These are phyloP conservation scores for Brettanomyces anomalus DNA, from an alignment of 805 yeast genomes.

Conservation along the genomic window DNA sequence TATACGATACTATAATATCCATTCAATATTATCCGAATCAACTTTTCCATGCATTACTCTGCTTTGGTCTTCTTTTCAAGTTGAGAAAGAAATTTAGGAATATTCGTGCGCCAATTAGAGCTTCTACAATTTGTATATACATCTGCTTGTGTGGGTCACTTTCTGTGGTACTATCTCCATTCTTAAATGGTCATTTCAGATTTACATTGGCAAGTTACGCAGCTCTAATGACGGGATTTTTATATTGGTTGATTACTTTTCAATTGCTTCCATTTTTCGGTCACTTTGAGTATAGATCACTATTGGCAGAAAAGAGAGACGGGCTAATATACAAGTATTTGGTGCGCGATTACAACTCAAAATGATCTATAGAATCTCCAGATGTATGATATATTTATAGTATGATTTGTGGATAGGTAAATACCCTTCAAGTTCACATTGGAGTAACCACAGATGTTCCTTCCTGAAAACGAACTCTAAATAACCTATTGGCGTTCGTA, in stretches of 20 bases:
- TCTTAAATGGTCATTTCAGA: slow-evolving; percentile 28
- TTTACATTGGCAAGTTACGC: slow-evolving; percentile 18
- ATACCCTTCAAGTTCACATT: slow-evolving; percentile 27
- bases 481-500: slow-evolving; percentile 90
- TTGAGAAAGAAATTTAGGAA: slow-evolving; percentile 15
- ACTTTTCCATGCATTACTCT: slow-evolving; percentile 25
- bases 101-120: slow-evolving; percentile 18
- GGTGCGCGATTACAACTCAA: slow-evolving; percentile 10
- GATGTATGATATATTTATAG: too few relatives aligned
- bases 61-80: slow-evolving; percentile 16
- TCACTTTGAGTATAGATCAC: slow-evolving; percentile 7
- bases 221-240: slow-evolving; percentile 12
- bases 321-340: slow-evolving; percentile 13
- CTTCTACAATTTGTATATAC: slow-evolving; percentile 22
- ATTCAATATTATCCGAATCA: slow-evolving; percentile 40
- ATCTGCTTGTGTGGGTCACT: slow-evolving; percentile 36
- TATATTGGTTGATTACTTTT: slow-evolving; percentile 15
- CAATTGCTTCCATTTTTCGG: slow-evolving; percentile 11
- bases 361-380: not conserved
- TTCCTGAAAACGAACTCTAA: slow-evolving; percentile 89
- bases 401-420: too few relatives aligned
- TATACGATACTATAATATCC: slow-evolving; percentile 33
- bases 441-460: slow-evolving; percentile 89
- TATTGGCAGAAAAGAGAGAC: slow-evolving; percentile 10
- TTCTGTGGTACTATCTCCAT: slow-evolving; percentile 41